Percentiles rank a stretch among this genome's conserved stretches.
phyloP scores from a whole-genome alignment of 2,329 filamentous ascomycete genomes.

The Stylonectria norvegica region DNA sequence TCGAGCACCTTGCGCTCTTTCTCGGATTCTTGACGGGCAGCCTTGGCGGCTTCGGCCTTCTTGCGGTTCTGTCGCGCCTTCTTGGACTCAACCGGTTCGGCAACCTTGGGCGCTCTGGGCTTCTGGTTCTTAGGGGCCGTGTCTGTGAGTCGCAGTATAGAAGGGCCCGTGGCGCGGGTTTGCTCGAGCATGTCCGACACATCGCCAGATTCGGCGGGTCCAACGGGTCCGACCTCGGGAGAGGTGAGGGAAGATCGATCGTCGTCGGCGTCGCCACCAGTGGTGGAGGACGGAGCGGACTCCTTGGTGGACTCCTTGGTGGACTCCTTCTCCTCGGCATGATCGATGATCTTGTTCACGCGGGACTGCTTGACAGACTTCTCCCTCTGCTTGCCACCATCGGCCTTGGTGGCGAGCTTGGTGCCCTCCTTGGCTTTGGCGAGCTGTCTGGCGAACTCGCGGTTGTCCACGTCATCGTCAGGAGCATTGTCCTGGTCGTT shows the following conservation, averaged over 20 bases:
- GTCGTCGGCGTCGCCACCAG: slow-evolving; percentile 74
- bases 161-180: slow-evolving; percentile 61
- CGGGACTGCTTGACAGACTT: slow-evolving; percentile 69
- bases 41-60: slow-evolving; percentile 80
- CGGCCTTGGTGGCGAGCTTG: slow-evolving; percentile 52
- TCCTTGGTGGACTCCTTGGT: too few relatives aligned
- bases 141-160: slow-evolving; percentile 74
- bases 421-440: slow-evolving; percentile 67
- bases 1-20: slow-evolving; percentile 69
- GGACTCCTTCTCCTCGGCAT: slow-evolving; percentile 43
- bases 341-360: slow-evolving; percentile 49
- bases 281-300: slow-evolving; percentile 58
- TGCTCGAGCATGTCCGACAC: slow-evolving; percentile 92
- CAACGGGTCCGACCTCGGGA: slow-evolving; percentile 55
- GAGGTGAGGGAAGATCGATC: slow-evolving; percentile 70
- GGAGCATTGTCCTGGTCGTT: slow-evolving; percentile 38
- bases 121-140: slow-evolving; percentile 60
- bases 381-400: slow-evolving; percentile 59
- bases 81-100: slow-evolving; percentile 76
- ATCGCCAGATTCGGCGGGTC: slow-evolving; percentile 59
- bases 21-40: slow-evolving; percentile 72
- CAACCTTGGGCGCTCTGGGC: slow-evolving; percentile 55
- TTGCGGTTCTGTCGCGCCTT: slow-evolving; percentile 91
- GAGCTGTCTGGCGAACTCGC: slow-evolving; percentile 74
- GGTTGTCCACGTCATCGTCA: slow-evolving; percentile 64